Conservation (phyloP, 257 asterid genomes). For the Lithospermum erythrorhizon region DNA sequence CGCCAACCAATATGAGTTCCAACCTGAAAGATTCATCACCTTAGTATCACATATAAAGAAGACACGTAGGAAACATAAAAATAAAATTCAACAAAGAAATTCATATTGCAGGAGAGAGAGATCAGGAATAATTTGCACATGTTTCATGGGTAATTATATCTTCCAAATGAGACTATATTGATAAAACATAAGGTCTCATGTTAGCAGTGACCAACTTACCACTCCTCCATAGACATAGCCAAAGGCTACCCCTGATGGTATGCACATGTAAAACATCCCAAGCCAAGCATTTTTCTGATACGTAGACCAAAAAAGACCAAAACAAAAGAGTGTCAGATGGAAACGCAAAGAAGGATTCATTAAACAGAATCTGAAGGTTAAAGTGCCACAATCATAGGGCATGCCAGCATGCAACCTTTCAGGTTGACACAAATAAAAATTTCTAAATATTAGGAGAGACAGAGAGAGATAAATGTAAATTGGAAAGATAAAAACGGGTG, state of each 20-base stretch:
- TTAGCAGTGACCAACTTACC: constrained; percentile 37
- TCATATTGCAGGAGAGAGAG: no score
- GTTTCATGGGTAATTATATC: no score
- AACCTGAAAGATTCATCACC: constrained; percentile 26
- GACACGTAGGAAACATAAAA: not conserved
- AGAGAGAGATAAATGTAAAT: not conserved
- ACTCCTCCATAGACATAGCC: constrained; percentile 95
- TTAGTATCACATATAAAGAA: not conserved
- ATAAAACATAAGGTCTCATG: constrained; percentile 1
- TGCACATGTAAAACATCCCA: constrained; percentile 96
- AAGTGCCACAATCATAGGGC: not conserved
- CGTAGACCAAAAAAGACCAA: not conserved
- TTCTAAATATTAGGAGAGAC: not conserved
- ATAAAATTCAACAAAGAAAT: not conserved
- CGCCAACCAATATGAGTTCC: constrained; percentile 62
- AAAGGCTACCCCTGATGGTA: constrained; percentile 80
- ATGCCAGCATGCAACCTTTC: not conserved
- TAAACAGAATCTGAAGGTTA: not conserved
- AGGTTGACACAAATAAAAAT: not conserved
- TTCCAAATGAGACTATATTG: not conserved
- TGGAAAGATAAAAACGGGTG: not conserved
- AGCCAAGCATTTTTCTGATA: constrained; percentile 88
- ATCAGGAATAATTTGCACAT: no score
- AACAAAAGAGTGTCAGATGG: not conserved
- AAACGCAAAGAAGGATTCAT: not conserved